These are phyloP conservation scores for Aphanomyces astaci DNA, from an alignment of 352 stramenopile species.

Conservation along the genomic window DNA sequence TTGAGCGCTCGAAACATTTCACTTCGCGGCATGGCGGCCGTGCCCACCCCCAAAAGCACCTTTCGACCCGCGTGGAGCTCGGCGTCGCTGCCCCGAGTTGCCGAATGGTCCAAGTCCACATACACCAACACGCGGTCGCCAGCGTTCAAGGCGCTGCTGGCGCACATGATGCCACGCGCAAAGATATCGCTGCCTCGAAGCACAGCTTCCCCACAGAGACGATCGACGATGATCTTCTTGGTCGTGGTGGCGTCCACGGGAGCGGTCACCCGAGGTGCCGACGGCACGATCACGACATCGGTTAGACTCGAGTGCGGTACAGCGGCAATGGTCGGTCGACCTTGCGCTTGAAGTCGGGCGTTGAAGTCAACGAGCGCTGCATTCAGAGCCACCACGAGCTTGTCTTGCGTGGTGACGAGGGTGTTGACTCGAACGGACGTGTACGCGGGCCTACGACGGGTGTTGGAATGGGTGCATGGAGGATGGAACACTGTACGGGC, in stretches of 20 bases:
- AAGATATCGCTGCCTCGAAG: slow-evolving; percentile 91
- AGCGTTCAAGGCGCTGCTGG: slow-evolving; percentile 72
- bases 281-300: slow-evolving; percentile 68
- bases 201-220: slow-evolving; percentile 90
- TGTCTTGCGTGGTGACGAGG: slow-evolving; percentile 42
- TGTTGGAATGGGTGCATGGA: slow-evolving; percentile 4
- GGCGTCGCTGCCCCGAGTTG: slow-evolving; percentile 60
- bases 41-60: slow-evolving; percentile 64
- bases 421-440: slow-evolving; percentile 79
- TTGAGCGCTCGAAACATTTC: slow-evolving; percentile 67
- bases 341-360: slow-evolving; percentile 34
- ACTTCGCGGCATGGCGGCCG: slow-evolving; percentile 59
- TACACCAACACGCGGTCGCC: slow-evolving; percentile 80
- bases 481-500: slow-evolving; percentile 41
- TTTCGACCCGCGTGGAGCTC: slow-evolving; percentile 71
- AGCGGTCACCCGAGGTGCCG: slow-evolving; percentile 33
- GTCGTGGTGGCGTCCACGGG: slow-evolving; percentile 26
- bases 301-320: slow-evolving; percentile 36
- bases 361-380: slow-evolving; percentile 51
- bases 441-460: slow-evolving; percentile 38
- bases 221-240: slow-evolving; percentile 80
- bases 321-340: slow-evolving; percentile 33
- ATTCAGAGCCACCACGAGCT: slow-evolving; percentile 42
- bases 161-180: slow-evolving; percentile 84
- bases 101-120: slow-evolving; percentile 72